Evolutionary conservation across 768 basidiomycete genomes (phyloP).

Genomic region (Dendrothele bispora): DNA sequence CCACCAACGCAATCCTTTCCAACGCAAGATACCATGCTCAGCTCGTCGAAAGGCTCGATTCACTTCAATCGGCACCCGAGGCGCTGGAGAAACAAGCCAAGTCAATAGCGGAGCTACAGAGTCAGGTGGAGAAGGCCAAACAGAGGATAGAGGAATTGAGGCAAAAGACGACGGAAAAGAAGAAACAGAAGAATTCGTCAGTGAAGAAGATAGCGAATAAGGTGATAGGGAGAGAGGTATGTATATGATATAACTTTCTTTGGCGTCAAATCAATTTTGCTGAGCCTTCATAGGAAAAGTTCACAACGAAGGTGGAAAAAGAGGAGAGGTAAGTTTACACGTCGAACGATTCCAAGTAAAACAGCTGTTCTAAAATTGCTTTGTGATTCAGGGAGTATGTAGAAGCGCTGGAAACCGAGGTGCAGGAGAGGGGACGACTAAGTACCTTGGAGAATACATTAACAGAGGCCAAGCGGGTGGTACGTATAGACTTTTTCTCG

Average conservation of each 20-base stretch:
- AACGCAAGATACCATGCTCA: constrained; percentile 38
- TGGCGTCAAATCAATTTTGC: too few relatives aligned
- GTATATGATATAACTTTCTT: too few relatives aligned
- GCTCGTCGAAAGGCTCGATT: constrained; percentile 32
- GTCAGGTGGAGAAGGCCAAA: constrained; percentile 20
- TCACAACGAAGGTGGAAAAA: constrained; percentile 38
- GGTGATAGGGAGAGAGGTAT: constrained; percentile 38
- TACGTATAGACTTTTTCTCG: constrained; percentile 18
- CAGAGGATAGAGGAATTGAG: constrained; percentile 26
- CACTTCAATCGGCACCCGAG: constrained; percentile 37
- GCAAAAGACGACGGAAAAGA: constrained; percentile 40
- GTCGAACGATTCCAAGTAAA: neutral
- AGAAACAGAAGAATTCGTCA: constrained; percentile 38
- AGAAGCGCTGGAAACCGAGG: constrained; percentile 41
- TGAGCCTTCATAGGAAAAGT: too few relatives aligned
- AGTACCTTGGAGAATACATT: constrained; percentile 28
- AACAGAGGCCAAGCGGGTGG: constrained; percentile 33
- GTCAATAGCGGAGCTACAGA: constrained; percentile 34
- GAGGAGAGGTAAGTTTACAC: constrained; percentile 38
- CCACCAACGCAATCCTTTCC: constrained; percentile 33
- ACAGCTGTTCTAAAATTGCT: neutral
- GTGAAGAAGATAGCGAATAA: constrained; percentile 36
- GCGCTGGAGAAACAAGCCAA: constrained; percentile 34
- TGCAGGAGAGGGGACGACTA: constrained; percentile 33
- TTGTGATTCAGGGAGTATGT: constrained; percentile 38